Conservation (phyloP, 352 stramenopile genomes). For the Pythium volutum region DNA sequence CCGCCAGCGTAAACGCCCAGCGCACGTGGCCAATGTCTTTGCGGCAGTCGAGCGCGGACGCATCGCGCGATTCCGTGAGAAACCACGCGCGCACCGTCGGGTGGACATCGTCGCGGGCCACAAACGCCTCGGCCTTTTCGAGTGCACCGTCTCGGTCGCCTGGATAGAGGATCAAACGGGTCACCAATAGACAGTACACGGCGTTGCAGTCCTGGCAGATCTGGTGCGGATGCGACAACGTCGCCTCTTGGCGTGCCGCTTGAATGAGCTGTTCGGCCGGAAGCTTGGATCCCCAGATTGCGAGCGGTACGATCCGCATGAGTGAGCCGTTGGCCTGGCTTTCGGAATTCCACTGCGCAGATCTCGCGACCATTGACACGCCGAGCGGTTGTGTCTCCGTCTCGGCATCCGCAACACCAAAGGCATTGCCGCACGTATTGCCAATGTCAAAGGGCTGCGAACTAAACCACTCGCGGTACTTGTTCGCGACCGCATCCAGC, state of each 20-base stretch:
- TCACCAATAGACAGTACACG: constrained; percentile 51
- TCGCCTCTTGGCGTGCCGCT: constrained; percentile 36
- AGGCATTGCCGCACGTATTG: constrained; percentile 35
- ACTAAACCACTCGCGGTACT: constrained; percentile 38
- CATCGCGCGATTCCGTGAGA: constrained; percentile 41
- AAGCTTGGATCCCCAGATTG: constrained; percentile 34
- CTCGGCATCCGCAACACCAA: neutral
- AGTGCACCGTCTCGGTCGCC: constrained; percentile 37
- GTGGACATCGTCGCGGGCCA: constrained; percentile 23
- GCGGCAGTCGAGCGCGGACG: constrained; percentile 32
- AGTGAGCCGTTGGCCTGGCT: constrained; percentile 57
- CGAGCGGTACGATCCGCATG: constrained; percentile 48
- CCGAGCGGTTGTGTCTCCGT: constrained; percentile 10
- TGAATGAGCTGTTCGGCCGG: constrained; percentile 29
- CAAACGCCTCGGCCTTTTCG: constrained; percentile 32
- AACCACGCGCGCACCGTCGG: constrained; percentile 41
- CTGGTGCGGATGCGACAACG: constrained; percentile 45
- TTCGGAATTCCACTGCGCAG: constrained; percentile 18
- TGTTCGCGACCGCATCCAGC: constrained; percentile 34
- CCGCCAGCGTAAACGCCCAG: constrained; percentile 48
- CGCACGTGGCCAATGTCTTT: constrained; percentile 38
- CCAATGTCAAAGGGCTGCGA: constrained; percentile 52
- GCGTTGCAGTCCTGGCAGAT: constrained; percentile 62
- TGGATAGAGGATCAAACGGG: constrained; percentile 38
- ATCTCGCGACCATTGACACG: constrained; percentile 27